Evolutionary conservation across 345 rosid genomes (phyloP).

Genomic region (Melaleuca alternifolia): DNA sequence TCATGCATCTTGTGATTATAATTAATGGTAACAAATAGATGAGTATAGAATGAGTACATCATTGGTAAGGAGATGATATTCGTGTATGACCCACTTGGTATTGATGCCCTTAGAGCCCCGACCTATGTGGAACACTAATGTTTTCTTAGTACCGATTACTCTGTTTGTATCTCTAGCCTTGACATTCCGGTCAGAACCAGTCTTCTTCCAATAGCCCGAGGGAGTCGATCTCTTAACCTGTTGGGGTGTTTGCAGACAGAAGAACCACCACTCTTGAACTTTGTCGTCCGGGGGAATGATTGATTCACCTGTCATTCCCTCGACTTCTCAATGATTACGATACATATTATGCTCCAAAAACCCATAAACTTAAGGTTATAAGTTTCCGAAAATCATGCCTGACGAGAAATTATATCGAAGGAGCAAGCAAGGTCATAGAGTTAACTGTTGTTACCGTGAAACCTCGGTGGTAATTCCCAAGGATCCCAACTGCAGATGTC

Average conservation of each 20-base stretch:
- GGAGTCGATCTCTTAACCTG: not conserved
- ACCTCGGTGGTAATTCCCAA: not conserved
- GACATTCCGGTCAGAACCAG: not conserved
- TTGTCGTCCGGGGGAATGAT: not conserved
- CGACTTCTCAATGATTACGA: not conserved
- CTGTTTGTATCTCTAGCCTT: not conserved
- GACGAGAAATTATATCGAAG: not conserved
- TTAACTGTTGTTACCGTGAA: not conserved
- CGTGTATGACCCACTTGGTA: not conserved
- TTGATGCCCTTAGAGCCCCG: not conserved
- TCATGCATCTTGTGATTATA: not conserved
- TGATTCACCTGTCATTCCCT: not conserved
- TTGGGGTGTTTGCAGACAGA: not conserved
- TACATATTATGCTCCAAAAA: not conserved
- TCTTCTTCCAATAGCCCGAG: not conserved
- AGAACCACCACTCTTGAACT: conserved; percentile 1
- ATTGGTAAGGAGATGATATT: not conserved
- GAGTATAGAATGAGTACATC: not conserved
- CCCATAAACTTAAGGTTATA: not conserved
- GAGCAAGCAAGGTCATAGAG: not conserved
- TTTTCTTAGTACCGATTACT: not conserved
- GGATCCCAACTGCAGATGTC: conserved; percentile 5
- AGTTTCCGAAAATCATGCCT: not conserved
- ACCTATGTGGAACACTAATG: not conserved
- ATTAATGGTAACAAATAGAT: not conserved